Conservation (phyloP, 2,329 filamentous ascomycete genomes). For the Tolypocladium tundrense region DNA sequence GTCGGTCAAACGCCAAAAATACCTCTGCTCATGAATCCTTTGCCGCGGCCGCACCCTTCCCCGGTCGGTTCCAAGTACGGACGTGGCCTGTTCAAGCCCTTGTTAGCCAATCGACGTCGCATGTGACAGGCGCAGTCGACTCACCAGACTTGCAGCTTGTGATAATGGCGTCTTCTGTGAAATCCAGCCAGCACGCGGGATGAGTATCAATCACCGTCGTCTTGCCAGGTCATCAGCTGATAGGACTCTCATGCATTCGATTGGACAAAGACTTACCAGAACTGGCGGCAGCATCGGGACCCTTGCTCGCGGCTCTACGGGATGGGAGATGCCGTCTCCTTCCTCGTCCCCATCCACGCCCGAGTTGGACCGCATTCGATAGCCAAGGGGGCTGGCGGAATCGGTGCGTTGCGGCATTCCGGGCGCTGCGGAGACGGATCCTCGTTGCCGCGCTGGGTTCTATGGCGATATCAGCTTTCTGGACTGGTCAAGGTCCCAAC, state of each 20-base stretch:
- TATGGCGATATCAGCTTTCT: not conserved
- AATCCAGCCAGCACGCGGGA: constrained; percentile 82
- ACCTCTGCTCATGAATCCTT: not conserved
- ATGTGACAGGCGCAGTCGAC: constrained; percentile 19
- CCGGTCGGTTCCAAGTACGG: constrained; percentile 61
- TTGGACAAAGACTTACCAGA: constrained; percentile 47
- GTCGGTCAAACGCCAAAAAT: too few species aligned
- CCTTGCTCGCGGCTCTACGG: constrained; percentile 73
- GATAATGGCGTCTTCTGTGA: constrained; percentile 86
- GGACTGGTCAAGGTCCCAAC: not conserved
- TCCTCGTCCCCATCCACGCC: constrained; percentile 47
- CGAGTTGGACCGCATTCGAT: constrained; percentile 61
- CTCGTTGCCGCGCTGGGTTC: constrained; percentile 29
- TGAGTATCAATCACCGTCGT: constrained; percentile 79
- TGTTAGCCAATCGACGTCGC: constrained; percentile 6
- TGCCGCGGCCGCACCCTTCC: not conserved
- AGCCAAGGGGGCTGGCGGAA: constrained; percentile 47
- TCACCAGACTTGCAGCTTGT: constrained; percentile 84
- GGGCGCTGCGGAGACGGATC: constrained; percentile 41
- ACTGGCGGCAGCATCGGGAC: constrained; percentile 86
- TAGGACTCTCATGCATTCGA: not conserved
- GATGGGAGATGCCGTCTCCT: constrained; percentile 57
- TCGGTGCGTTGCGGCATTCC: constrained; percentile 44
- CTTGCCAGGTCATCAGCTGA: constrained; percentile 23
- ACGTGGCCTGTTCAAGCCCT: constrained; percentile 50